Evolutionary conservation across 2,329 filamentous ascomycete species (phyloP), one percentile per base, ranked within the genome.

Genomic region (Emmonsiellopsis sp.): DNA sequence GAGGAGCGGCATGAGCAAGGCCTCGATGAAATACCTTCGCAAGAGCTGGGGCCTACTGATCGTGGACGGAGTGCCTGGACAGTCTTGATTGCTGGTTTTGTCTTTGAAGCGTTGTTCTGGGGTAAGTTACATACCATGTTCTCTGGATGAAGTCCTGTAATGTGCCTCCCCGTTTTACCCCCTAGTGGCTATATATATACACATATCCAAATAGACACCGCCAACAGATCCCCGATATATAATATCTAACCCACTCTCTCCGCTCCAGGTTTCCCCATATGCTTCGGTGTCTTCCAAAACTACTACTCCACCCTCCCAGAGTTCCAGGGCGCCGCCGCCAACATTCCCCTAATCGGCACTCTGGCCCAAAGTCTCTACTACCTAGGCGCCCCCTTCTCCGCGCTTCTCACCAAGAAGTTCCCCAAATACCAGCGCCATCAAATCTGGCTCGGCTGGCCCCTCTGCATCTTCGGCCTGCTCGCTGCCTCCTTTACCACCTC

Each of bases 391-490:
- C 35, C 35, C 3, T 10, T 38, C 13, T 10, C 13, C 35, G 13
- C 13, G 35, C 35, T n/a, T 3, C 13, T 38, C 13, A n/a, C 13
- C 2, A n/a, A 47, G 7, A n/a, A 13, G 7, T 32, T 13, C 9
- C 11, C 5, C 6, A 6, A 9, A 13, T 47, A 31, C 13, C 44
- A 13, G 11, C 11, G 32, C 6, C 26, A 47, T 7, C 6, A 9
- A 31, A 47, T 13, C n/a, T 30, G 11, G 32, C 55, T 63, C 15
- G 66, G 70, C 6, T 58, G 67, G 71, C 61, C 68, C 1, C 51
- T 76, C 0, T 74, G 71, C 58, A 67, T 75, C 30, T 15, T 62
- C 0, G 70, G 67, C 0, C 60, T 76, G 2, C 51, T 69, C 2
- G 48, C 58, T 0, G 69, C 62, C 9, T 70, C 66, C 0, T 73